Percentiles rank a stretch among this genome's conserved stretches.
These are phyloP conservation scores for Phytophthora cryptogea DNA, from an alignment of 352 stramenopile species.

Conservation along the genomic window DNA sequence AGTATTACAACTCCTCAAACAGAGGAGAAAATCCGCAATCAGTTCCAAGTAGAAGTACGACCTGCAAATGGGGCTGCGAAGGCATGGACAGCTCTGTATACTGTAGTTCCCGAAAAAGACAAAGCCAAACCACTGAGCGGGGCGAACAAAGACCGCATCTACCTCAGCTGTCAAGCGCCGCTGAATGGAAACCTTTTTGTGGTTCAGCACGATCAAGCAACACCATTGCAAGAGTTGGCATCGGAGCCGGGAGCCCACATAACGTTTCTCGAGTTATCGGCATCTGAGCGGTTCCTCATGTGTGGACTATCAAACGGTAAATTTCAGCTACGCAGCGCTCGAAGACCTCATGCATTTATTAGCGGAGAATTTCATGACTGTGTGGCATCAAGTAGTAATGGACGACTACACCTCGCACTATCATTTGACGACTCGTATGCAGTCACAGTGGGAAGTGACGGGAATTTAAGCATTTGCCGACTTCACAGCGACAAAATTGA, in stretches of 20 bases:
- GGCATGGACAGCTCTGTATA: slow-evolving; percentile 52
- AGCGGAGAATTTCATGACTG: slow-evolving; percentile 83
- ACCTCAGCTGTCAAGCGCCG: slow-evolving; percentile 51
- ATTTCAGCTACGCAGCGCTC: slow-evolving; percentile 68
- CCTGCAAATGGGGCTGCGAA: slow-evolving; percentile 22
- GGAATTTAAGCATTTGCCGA: slow-evolving; percentile 73
- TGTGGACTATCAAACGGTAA: slow-evolving; percentile 80
- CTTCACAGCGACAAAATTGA: slow-evolving; percentile 64
- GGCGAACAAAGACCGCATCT: slow-evolving; percentile 33
- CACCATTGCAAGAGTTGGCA: slow-evolving; percentile 47
- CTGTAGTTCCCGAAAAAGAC: slow-evolving; percentile 30
- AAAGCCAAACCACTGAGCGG: slow-evolving; percentile 16
- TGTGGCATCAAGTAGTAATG: slow-evolving; percentile 11
- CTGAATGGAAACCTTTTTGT: slow-evolving; percentile 43
- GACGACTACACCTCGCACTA: slow-evolving; percentile 42
- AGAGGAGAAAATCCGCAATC: slow-evolving; percentile 51
- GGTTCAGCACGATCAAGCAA: slow-evolving; percentile 34
- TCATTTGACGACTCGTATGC: slow-evolving; percentile 89
- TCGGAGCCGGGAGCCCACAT: slow-evolving; percentile 43
- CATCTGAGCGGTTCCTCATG: slow-evolving; percentile 71
- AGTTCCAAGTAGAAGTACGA: slow-evolving; percentile 53
- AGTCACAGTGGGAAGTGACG: slow-evolving; percentile 70
- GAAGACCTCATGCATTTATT: slow-evolving; percentile 65
- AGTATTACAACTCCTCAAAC: slow-evolving; percentile 38
- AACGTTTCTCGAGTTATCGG: slow-evolving; percentile 45